Conservation (phyloP, 371 early-diverging fungal species). For the Capniomyces stellatus region DNA sequence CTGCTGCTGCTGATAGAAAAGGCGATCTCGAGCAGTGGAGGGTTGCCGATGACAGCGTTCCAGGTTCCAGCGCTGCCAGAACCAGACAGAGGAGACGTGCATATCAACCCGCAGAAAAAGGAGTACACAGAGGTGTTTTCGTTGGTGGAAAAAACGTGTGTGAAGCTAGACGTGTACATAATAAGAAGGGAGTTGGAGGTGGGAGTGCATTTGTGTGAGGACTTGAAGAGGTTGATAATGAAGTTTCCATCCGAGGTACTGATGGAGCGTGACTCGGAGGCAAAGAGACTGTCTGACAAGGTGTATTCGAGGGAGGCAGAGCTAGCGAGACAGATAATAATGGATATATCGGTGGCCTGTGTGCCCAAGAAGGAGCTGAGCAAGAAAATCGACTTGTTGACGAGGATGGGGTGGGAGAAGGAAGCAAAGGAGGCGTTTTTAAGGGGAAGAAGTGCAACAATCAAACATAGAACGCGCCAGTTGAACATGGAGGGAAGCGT, state of each 20-base stretch:
- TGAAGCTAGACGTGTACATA: slow-evolving; percentile 2
- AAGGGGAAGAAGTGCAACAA: slow-evolving; percentile 47
- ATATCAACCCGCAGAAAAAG: no score
- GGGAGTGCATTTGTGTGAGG: not conserved
- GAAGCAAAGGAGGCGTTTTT: slow-evolving; percentile 65
- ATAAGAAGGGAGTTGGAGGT: not conserved
- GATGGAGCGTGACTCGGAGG: not conserved
- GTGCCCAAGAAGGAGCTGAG: slow-evolving; percentile 61
- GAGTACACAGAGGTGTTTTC: not conserved
- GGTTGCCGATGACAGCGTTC: not conserved
- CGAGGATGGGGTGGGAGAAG: slow-evolving; percentile 41
- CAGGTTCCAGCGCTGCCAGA: not conserved
- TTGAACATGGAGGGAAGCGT: slow-evolving; percentile 75
- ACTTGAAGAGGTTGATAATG: not conserved
- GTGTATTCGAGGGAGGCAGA: slow-evolving; percentile 16
- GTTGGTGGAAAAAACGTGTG: not conserved
- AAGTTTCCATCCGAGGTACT: not conserved
- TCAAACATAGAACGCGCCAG: slow-evolving; percentile 56
- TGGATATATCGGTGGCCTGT: slow-evolving; percentile 60
- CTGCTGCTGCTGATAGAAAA: slow-evolving; percentile 45
- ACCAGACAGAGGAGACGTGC: not conserved
- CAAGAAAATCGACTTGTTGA: slow-evolving; percentile 57
- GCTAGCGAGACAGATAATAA: slow-evolving; percentile 40
- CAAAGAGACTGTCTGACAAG: not conserved
- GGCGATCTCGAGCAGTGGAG: slow-evolving; percentile 21